Evolutionary conservation across 805 yeast genomes (phyloP), one percentile per base, ranked within the genome.

Genomic region (Cyberlindnera amylophila): DNA sequence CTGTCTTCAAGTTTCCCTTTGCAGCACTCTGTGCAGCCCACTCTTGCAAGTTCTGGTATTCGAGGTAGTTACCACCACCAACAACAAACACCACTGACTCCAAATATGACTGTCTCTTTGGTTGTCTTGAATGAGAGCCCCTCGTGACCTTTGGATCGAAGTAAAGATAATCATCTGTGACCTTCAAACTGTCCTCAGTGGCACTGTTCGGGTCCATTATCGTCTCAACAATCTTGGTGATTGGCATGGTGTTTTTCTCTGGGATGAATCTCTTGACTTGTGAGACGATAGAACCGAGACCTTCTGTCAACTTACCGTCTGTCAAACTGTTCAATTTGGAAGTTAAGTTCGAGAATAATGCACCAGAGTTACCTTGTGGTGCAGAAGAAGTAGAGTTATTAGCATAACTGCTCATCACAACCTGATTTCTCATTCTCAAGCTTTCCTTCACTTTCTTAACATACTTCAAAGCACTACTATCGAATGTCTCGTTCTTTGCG

Each of bases 21-120:
- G 61, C 66, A 5, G 67, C 52, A 31, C 57, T 59, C 34, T 49
- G 60, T 34, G 68, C 52, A 0, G 79, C 77, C 95, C 96, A 90
- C 62, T 90, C 96, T 63, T 87, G 95, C 57, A 93, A 74, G 58
- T 91, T 91, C 46, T 90, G 95, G 61, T 91, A 93, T 66, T 93
- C 99, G 49, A 86, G 67, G 61, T 89, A 93, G 63, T 87, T 90
- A 36, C 98, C 98, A 28, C 99, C 99, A 19, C 99, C 99, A 42
- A 93, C 90, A 39, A 90, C 87, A 62, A 93, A 93, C 16, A 93
- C 96, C 38, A 87, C 68, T 2, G 95, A 79, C 52, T 88, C 93
- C 45, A 79, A 80, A 62, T 86, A 88, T 10, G 82, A 69, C 52
- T 82, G 86, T 58, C 96, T 79, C 62, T 80, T 84, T 30, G 97